Evolutionary conservation across 2,329 filamentous ascomycete species (phyloP).

Genomic region (Cryoendolithus antarcticus): DNA sequence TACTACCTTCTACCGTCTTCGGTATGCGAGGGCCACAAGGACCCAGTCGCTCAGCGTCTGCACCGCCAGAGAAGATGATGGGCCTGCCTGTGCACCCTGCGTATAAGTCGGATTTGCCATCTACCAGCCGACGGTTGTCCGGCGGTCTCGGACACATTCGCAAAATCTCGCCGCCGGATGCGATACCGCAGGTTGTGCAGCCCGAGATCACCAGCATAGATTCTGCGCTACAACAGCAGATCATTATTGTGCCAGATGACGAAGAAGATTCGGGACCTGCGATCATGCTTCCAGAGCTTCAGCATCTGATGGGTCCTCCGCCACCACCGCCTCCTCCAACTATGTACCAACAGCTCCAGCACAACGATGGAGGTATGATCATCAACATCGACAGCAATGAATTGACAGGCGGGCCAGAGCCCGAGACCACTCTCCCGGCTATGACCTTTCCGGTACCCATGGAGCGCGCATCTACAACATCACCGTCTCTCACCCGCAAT

Average conservation of each 20-base stretch:
- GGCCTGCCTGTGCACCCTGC: slow-evolving; percentile 18
- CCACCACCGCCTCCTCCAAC: slow-evolving; percentile 27
- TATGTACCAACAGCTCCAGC: slow-evolving; percentile 22
- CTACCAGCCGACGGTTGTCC: slow-evolving; percentile 25
- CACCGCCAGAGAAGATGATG: slow-evolving; percentile 32
- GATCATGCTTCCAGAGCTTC: slow-evolving; percentile 45
- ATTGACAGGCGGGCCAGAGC: background rate
- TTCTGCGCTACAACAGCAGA: slow-evolving; percentile 34
- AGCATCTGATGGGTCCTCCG: slow-evolving; percentile 45
- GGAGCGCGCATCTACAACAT: slow-evolving; percentile 20
- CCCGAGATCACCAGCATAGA: slow-evolving; percentile 34
- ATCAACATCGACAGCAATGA: slow-evolving; percentile 33
- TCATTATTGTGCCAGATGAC: slow-evolving; percentile 33
- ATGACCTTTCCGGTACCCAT: slow-evolving; percentile 13
- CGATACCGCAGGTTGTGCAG: slow-evolving; percentile 8
- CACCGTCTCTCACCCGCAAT: slow-evolving; percentile 32
- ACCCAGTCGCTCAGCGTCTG: slow-evolving; percentile 33
- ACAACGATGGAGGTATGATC: slow-evolving; percentile 20
- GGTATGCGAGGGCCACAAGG: slow-evolving; percentile 25
- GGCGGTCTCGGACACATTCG: slow-evolving; percentile 25
- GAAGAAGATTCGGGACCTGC: slow-evolving; percentile 22
- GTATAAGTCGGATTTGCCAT: slow-evolving; percentile 21
- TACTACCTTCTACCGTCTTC: slow-evolving; percentile 37
- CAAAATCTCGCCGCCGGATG: slow-evolving; percentile 32
- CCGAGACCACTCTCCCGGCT: no score